Evolutionary conservation across 768 basidiomycete genomes (phyloP), one percentile per base, ranked within the genome.

Genomic region (Mycena olivaceomarginata): DNA sequence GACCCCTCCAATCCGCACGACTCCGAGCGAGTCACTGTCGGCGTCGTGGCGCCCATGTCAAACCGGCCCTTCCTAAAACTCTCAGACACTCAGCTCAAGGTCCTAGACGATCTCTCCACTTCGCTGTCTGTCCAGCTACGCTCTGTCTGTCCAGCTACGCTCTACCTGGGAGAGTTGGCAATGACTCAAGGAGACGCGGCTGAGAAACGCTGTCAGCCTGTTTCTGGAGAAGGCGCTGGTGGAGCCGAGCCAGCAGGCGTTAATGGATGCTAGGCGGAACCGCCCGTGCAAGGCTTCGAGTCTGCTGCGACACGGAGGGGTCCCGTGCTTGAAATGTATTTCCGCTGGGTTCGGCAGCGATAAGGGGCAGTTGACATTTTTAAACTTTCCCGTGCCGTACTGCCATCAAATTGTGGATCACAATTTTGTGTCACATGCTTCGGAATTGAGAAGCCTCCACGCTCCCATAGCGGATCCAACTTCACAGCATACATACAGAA

Each of bases 111-210:
- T 51, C 71, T 78, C 57, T 67, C 69, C n/a, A 31, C 64, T 2
- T 60, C 75, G 69, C 57, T n/a, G n/a, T n/a, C n/a, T n/a, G n/a
- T n/a, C n/a, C n/a, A n/a, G n/a, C n/a, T n/a, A n/a, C n/a, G n/a
- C n/a, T n/a, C n/a, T 78, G 43, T 73, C 71, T 0, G 68, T 75
- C 2, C 77, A 78, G 65, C 37, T 78, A 16, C 77, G 77, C 68
- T 63, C 73, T 10, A 78, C 72, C 37, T 74, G 77, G 77, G 77
- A 78, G 46, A 64, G 56, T 12, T 75, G 57, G 67, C 62, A 59
- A 9, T 20, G 77, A n/a, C 25, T n/a, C 8, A 70, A 67, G 22
- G 73, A 78, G 64, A 62, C 64, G 20, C 67, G 66, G 12, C 62
- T 78, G 46, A 40, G 67, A 22, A 70, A 74, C 18, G 69, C 73